Conservation (phyloP, 768 basidiomycete genomes). For the Termitomyces sp. region DNA sequence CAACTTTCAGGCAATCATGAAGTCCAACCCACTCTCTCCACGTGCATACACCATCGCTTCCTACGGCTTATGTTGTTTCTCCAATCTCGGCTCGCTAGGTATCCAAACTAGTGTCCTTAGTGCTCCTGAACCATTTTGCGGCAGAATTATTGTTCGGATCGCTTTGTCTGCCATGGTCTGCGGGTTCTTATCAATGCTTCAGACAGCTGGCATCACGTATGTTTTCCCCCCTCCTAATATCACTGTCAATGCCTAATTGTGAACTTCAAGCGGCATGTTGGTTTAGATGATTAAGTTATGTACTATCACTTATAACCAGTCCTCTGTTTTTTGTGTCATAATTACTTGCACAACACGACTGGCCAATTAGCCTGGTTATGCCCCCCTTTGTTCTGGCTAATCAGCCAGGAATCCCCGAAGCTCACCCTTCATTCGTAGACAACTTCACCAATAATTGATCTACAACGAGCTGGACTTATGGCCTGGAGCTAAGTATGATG, state of each 20-base stretch:
- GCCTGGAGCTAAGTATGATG: too few species aligned
- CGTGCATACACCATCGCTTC: constrained; percentile 82
- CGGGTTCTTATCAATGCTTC: constrained; percentile 33
- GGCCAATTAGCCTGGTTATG: too few species aligned
- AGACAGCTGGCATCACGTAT: constrained; percentile 24
- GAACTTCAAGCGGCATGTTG: constrained; percentile 17
- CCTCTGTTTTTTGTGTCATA: background rate
- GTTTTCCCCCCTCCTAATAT: constrained; percentile 9
- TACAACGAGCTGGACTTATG: too few species aligned
- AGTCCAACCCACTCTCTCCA: constrained; percentile 51
- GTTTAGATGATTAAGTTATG: constrained; percentile 5
- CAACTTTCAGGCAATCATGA: constrained; percentile 48
- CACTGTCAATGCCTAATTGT: constrained; percentile 6
- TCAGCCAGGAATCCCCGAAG: too few species aligned
- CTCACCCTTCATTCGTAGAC: too few species aligned
- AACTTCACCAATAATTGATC: too few species aligned
- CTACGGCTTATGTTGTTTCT: constrained; percentile 89
- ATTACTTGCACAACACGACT: too few species aligned
- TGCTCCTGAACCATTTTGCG: constrained; percentile 47
- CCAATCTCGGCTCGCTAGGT: constrained; percentile 81
- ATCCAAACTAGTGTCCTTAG: constrained; percentile 63
- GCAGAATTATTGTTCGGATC: constrained; percentile 65
- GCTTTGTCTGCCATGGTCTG: constrained; percentile 50
- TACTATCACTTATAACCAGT: background rate
- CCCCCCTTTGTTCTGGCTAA: too few species aligned